Conservation (phyloP, 192 early-diverging fungal genomes). For the Coemansia sp. region DNA sequence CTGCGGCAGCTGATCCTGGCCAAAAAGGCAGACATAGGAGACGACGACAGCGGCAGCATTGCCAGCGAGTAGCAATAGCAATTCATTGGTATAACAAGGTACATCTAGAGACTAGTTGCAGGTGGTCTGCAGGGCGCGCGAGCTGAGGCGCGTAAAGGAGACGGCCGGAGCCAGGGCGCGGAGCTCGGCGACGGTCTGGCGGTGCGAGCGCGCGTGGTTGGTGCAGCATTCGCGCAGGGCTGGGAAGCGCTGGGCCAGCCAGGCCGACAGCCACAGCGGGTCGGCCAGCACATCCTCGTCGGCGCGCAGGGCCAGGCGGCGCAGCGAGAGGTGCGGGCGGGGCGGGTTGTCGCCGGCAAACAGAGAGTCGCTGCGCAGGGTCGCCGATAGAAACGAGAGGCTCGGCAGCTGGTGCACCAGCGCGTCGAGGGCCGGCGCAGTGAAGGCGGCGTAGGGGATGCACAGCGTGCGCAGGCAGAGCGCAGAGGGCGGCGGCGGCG, state of each 20-base stretch:
- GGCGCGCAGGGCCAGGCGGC: constrained; percentile 32
- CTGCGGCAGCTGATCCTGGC: constrained; percentile 35
- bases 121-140: constrained; percentile 33
- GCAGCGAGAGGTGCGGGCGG: constrained; percentile 19
- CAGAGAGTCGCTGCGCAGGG: constrained; percentile 40
- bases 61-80: neutral
- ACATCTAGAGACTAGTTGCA: constrained; percentile 11
- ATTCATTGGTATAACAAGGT: neutral
- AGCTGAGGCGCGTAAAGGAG: constrained; percentile 34
- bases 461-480: constrained; percentile 19
- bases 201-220: constrained; percentile 43
- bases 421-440: constrained; percentile 31
- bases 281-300: constrained; percentile 50
- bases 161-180: constrained; percentile 30
- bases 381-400: constrained; percentile 27
- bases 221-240: constrained; percentile 42
- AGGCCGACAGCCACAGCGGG: constrained; percentile 34
- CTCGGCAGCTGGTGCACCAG: constrained; percentile 39
- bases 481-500: neutral
- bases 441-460: constrained; percentile 40
- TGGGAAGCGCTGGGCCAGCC: constrained; percentile 43
- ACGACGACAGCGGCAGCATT: neutral
- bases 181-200: constrained; percentile 28
- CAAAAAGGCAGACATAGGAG: constrained; percentile 10
- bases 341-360: neutral